Evolutionary conservation across 2,329 filamentous ascomycete species (phyloP).

Genomic region (Hypoxylon sp.): DNA sequence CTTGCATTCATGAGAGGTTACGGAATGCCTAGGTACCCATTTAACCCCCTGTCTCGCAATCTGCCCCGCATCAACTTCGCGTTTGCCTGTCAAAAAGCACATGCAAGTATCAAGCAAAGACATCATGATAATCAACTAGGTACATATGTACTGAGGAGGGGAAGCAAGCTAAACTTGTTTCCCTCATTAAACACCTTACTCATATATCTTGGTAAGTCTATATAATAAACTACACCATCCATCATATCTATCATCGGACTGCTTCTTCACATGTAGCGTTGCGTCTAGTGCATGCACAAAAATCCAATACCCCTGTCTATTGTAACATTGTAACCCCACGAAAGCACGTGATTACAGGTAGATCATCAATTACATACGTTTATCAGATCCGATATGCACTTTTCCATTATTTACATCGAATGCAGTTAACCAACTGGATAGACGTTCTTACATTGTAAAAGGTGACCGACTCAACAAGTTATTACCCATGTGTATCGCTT

Average conservation of each 20-base stretch:
- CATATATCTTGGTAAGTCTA: too few species aligned
- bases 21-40: too few species aligned
- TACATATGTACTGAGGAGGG: too few species aligned
- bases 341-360: slow-evolving; percentile 35
- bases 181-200: too few species aligned
- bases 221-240: too few species aligned
- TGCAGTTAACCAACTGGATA: background rate
- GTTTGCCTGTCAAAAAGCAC: slow-evolving; percentile 10
- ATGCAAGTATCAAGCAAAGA: background rate
- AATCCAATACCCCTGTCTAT: slow-evolving; percentile 14
- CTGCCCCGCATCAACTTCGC: slow-evolving; percentile 26
- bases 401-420: slow-evolving; percentile 1
- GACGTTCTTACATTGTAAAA: background rate
- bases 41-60: slow-evolving; percentile 16
- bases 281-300: slow-evolving; percentile 10
- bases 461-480: slow-evolving; percentile 34
- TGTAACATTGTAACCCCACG: slow-evolving; percentile 26
- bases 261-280: slow-evolving; percentile 1
- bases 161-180: too few species aligned
- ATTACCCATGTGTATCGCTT: background rate
- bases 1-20: slow-evolving; percentile 19
- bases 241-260: too few species aligned
- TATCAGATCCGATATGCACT: slow-evolving; percentile 28
- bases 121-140: background rate
- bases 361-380: slow-evolving; percentile 1